Percentiles rank a stretch among this genome's conserved stretches.
Conservation (phyloP, 2,329 filamentous ascomycete species). For the Geosmithia flava region DNA sequence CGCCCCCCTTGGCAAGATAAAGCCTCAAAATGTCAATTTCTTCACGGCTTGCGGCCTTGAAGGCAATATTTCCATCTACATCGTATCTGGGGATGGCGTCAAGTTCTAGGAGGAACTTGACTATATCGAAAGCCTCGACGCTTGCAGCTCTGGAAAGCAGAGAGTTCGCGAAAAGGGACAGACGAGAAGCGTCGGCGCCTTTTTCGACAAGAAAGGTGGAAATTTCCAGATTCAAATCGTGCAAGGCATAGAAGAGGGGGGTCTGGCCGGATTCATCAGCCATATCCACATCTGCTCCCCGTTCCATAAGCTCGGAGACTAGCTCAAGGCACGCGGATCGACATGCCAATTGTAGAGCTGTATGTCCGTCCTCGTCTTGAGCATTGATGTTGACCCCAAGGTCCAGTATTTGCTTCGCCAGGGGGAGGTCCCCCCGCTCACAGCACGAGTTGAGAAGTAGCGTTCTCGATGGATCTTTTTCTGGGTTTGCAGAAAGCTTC, state of each 20-base stretch:
- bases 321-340: too few species aligned
- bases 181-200: neutral
- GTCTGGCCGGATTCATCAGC: neutral
- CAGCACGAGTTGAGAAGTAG: too few species aligned
- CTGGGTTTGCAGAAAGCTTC: too few species aligned
- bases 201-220: neutral
- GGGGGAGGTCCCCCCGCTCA: too few species aligned
- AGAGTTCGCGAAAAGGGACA: neutral
- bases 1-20: too few species aligned
- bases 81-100: neutral
- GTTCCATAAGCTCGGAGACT: neutral
- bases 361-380: too few species aligned
- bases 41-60: neutral
- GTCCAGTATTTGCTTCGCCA: too few species aligned
- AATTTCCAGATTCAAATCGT: conserved; percentile 1
- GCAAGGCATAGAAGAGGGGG: conserved; percentile 1
- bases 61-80: too few species aligned
- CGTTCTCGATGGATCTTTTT: too few species aligned
- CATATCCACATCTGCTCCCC: neutral
- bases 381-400: too few species aligned
- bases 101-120: neutral
- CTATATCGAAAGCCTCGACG: neutral
- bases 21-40: too few species aligned
- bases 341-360: too few species aligned
- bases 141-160: neutral